These are phyloP conservation scores for Pelargonium nanum DNA, from an alignment of 345 rosid species.

Conservation along the genomic window DNA sequence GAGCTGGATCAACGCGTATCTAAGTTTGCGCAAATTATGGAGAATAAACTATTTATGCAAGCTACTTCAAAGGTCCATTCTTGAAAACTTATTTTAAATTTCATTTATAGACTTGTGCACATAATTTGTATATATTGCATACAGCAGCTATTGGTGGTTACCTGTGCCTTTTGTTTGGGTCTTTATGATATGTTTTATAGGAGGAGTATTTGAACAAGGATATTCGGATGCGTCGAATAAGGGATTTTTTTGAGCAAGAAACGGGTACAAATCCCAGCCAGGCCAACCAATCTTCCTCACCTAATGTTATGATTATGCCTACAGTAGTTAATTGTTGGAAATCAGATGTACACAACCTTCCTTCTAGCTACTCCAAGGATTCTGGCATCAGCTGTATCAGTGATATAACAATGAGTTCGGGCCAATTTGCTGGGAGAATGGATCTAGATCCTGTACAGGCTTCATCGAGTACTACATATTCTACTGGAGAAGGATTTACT, in stretches of 20 bases:
- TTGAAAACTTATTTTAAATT: background rate
- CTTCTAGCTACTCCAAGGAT: constrained; percentile 3
- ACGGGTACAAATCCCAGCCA: constrained; percentile 2
- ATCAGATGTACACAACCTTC: background rate
- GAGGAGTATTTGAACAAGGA: constrained; percentile 18
- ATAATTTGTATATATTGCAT: background rate
- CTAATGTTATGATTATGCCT: constrained; percentile 6
- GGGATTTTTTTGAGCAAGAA: constrained; percentile 4
- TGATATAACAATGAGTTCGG: background rate
- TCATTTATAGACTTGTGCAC: background rate
- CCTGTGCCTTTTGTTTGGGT: background rate
- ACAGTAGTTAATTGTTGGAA: constrained; percentile 1
- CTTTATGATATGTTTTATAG: constrained; percentile 6
- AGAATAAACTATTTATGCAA: constrained; percentile 9
- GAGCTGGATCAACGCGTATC: background rate
- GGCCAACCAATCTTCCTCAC: constrained; percentile 2
- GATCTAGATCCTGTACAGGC: constrained; percentile 13
- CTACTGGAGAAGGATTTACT: constrained; percentile 10
- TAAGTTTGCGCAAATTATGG: background rate
- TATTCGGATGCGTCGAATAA: constrained; percentile 5
- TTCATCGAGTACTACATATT: constrained; percentile 13
- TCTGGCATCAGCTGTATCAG: background rate
- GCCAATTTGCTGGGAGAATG: constrained; percentile 11
- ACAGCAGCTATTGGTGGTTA: constrained; percentile 1
- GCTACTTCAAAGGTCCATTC: constrained; percentile 9